Base-by-base conservation (phyloP, 768 basidiomycete genomes). In the Atractiella rhizophila region DNA sequence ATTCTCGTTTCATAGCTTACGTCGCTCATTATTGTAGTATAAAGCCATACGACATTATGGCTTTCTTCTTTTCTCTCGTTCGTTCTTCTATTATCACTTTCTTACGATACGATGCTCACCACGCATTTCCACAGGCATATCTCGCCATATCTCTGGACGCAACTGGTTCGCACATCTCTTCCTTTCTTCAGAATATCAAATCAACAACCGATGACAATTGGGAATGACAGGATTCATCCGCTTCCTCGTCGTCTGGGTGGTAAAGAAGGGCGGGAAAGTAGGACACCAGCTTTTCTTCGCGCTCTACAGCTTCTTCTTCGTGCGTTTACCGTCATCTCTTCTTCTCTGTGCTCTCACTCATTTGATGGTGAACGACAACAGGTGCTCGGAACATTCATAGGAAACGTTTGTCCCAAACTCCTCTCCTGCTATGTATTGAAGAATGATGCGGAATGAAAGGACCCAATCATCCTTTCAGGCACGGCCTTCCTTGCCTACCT, bases 401-500 rank as follows among this genome's bases (percentile, higher is more conserved):
- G 85, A 5, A 91, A 91, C 53, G 63, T n/a, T n/a, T n/a, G n/a
- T n/a, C n/a, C n/a, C n/a, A n/a, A n/a, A n/a, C n/a, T n/a, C n/a
- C n/a, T n/a, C n/a, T n/a, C n/a, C n/a, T n/a, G n/a, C n/a, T n/a
- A n/a, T n/a, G n/a, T n/a, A n/a, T n/a, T n/a, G n/a, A n/a, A n/a
- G n/a, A n/a, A n/a, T n/a, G n/a, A n/a, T n/a, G n/a, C n/a, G n/a
- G n/a, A n/a, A n/a, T n/a, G n/a, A n/a, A n/a, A n/a, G n/a, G n/a
- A 94, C 59, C 86, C 86, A 0, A 70, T 96, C 55, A 79, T 91
- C 43, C 67, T 94, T 35, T 80, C 76, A 11, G 85, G 83, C 2
- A 88, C 85, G 0, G 73, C 74, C 0, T 91, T 94, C 57, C 60
- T 91, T 25, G 76, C 74, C 5, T 91, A 91, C 52, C 81, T 82